These are phyloP conservation scores for Omphalotus guepiniiformis DNA, from an alignment of 768 basidiomycete species.

Conservation along the genomic window DNA sequence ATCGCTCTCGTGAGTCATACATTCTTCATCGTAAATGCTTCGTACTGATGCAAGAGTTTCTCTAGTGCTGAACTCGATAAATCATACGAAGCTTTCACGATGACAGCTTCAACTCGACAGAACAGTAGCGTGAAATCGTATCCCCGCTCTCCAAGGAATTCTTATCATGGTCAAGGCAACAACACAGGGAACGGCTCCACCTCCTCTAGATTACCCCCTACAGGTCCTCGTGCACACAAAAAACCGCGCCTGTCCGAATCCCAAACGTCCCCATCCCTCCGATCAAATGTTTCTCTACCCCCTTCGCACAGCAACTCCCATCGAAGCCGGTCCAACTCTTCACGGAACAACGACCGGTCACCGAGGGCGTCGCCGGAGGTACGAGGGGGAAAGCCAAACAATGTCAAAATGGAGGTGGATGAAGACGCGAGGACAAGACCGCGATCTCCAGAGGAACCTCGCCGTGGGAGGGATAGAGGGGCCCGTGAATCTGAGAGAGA, in stretches of 20 bases:
- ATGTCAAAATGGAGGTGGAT: constrained; percentile 11
- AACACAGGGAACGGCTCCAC: constrained; percentile 26
- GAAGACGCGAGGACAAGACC: constrained; percentile 42
- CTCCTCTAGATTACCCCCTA: constrained; percentile 49
- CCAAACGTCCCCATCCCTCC: constrained; percentile 20
- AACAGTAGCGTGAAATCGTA: constrained; percentile 34
- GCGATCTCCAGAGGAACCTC: constrained; percentile 26
- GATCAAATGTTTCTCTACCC: constrained; percentile 16
- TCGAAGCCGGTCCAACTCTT: constrained; percentile 3
- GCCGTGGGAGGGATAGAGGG: constrained; percentile 8
- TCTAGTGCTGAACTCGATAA: constrained; percentile 73
- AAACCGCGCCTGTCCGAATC: constrained; percentile 67
- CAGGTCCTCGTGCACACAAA: constrained; percentile 71
- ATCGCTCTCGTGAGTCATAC: constrained; percentile 61
- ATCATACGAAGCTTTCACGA: constrained; percentile 60
- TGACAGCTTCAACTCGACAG: constrained; percentile 33
- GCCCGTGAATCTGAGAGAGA: constrained; percentile 20
- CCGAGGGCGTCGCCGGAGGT: constrained; percentile 6
- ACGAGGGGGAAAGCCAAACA: constrained; percentile 19
- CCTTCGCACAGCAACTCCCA: constrained; percentile 4
- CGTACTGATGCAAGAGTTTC: constrained; percentile 1
- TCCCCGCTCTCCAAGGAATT: constrained; percentile 44
- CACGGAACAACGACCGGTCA: too few species aligned
- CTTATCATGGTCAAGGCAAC: constrained; percentile 32
- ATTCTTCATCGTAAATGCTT: constrained; percentile 11